Evolutionary conservation across 257 asterid species (phyloP).

Genomic region (Primulina eburnea): DNA sequence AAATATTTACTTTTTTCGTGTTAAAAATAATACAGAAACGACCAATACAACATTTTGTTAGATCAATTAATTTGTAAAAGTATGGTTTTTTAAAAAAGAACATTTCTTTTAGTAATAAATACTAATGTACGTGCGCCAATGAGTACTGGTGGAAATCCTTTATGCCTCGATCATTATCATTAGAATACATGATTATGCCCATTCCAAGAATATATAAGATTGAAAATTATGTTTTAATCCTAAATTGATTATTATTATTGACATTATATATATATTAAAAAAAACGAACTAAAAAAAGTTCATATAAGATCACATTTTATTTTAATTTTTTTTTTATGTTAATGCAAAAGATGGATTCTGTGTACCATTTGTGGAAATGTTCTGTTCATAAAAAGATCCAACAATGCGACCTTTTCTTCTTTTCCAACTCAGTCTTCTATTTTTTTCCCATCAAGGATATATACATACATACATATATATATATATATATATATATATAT

Average conservation of each 20-base stretch:
- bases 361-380: slow-evolving; percentile 11
- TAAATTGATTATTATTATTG: not conserved
- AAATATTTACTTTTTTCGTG: too few species aligned
- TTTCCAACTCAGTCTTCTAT: not conserved
- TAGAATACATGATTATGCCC: not conserved
- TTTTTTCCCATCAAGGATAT: too few species aligned
- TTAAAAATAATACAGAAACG: too few species aligned
- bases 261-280: not conserved
- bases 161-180: slow-evolving; percentile 31
- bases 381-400: not conserved
- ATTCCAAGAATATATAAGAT: slow-evolving; percentile 28
- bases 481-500: too few species aligned
- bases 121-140: not conserved
- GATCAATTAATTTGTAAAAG: too few species aligned
- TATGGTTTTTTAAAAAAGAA: too few species aligned
- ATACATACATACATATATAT: too few species aligned
- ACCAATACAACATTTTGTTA: too few species aligned
- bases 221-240: slow-evolving; percentile 1
- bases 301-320: not conserved
- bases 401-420: not conserved
- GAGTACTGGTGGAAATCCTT: slow-evolving; percentile 53
- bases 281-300: slow-evolving; percentile 17
- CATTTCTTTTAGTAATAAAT: too few species aligned
- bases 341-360: slow-evolving; percentile 34
- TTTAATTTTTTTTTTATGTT: slow-evolving; percentile 5